Percentiles rank a stretch among this genome's conserved stretches.
These are phyloP conservation scores for Colletotrichum trifolii DNA, from an alignment of 2,329 filamentous ascomycete genomes.

Conservation along the genomic window DNA sequence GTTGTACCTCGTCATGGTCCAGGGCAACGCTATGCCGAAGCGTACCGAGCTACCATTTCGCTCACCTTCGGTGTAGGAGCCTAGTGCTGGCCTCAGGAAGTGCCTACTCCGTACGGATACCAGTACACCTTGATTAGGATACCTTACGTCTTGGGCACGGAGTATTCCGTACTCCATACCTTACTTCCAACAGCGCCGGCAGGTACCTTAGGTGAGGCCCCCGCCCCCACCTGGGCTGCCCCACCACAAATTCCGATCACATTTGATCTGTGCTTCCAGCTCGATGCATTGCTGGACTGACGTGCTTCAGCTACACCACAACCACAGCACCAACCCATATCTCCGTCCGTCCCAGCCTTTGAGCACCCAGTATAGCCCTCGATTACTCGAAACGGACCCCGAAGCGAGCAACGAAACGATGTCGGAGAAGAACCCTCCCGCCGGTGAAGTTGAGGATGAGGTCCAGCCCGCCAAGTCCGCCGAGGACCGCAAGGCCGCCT, in stretches of 20 bases:
- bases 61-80: slow-evolving; percentile 25
- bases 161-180: background rate
- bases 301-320: background rate
- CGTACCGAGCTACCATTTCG: slow-evolving; percentile 26
- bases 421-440: slow-evolving; percentile 70
- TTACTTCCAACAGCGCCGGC: background rate
- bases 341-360: background rate
- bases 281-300: background rate
- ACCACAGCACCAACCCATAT: background rate
- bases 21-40: slow-evolving; percentile 29
- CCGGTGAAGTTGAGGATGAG: slow-evolving; percentile 69
- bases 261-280: background rate
- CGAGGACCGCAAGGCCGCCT: slow-evolving; percentile 81
- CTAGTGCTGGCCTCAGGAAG: too few species aligned
- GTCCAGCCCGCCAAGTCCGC: slow-evolving; percentile 69
- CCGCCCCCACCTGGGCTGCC: slow-evolving; percentile 28
- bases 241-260: slow-evolving; percentile 28
- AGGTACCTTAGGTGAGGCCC: background rate
- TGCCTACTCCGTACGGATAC: too few species aligned
- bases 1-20: slow-evolving; percentile 3
- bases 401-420: slow-evolving; percentile 50
- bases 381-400: background rate
- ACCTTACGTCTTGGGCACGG: too few species aligned
- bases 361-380: too few species aligned
- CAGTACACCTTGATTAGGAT: too few species aligned